Base-by-base conservation (phyloP, 2,329 filamentous ascomycete species). In the Whalleya microplaca region DNA sequence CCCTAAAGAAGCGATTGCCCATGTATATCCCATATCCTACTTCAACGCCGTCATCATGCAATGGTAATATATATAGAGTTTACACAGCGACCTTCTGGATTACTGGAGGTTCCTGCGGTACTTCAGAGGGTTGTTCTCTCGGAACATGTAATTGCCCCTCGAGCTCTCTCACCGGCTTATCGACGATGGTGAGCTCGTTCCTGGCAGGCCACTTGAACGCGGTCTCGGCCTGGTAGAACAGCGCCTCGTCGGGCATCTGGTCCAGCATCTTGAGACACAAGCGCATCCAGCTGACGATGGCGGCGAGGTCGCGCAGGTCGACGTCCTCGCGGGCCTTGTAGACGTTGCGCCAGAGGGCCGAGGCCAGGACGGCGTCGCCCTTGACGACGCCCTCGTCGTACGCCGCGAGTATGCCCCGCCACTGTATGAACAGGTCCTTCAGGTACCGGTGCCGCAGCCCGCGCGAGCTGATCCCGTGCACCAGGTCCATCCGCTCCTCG, bases 341-440 rank as follows among this genome's bases (percentile, higher is more conserved):
- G 53, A 99, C 71, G 74, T 98, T 98, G 69, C 95, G 84, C 95
- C 95, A 99, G 46, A 99, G 80, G 8, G 95, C 95, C 42, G 89
- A 82, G 2, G 88, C 91, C 14, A 95, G 80, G 53, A 91, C 84
- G 14, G 90, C 87, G 71, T 96, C 91, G 9, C 89, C 89, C 72
- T 87, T 88, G 64, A 87, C 80, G 44, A 96, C 71, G 0, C 90
- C 91, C 77, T 95, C 91, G 71, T 96, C 91, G 72, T 93, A 95
- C 1, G 92, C 91, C 7, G 92, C 82, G 20, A 96, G 80, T 52
- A 93, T 79, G 27, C 93, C 95, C 53, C 95, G 87, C 91, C 94
- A 99, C 76, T 96, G 92, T 57, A 92, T 81, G 68, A 95, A 98
- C 56, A 97, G 82, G 73, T 98, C 94, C 75, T 97, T 96, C 51